Evolutionary conservation across 1,284 basidiomycete genomes (phyloP), one percentile per base, ranked within the genome.

Genomic region (Microbotryum lychnidis-dioicae): DNA sequence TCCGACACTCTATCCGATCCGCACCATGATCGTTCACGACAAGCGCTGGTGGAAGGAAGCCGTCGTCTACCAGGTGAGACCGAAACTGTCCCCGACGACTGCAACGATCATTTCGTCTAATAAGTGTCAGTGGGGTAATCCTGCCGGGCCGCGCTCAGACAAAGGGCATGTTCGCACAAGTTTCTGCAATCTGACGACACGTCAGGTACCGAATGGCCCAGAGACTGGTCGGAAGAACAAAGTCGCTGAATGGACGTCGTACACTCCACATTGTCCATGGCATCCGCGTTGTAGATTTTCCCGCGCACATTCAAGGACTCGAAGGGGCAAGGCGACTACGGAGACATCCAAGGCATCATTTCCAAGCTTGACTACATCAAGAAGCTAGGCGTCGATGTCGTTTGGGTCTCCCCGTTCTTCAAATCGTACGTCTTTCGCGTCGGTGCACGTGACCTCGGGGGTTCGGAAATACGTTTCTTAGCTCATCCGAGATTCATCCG

Each of bases 391-490:
- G 80, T 84, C 23, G 84, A 87, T 69, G 82, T 86, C 2, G 73
- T 89, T 31, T 89, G 87, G 87, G 76, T 89, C 33, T 83, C 79
- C 5, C 87, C 88, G 25, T 86, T 89, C 64, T 89, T 87, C 75
- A 79, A 80, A 56, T 84, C 48, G 59, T 54, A 18, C 27, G 58
- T 33, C 23, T 21, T 48, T 25, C 16, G 6, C 4, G n/a, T 25
- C 12, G 55, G 16, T 50, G n/a, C 29, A 37, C 27, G 50, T 42
- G 16, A 25, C 56, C 33, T 44, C 29, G 61, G 60, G 10, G 8
- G 23, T 12, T 27, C 25, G 25, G 31, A 8, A 27, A 18, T 9
- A 31, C 31, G 29, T 29, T 21, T 6, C 27, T 21, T 31, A 27
- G 8, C 6, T 20, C 20, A 16, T 12, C 27, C 29, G 18, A 25